A percentile compares a stretch with the other conserved stretches of the same genome.
Conservation (phyloP, 1,284 basidiomycete genomes). For the Ceratobasidium sp. region DNA sequence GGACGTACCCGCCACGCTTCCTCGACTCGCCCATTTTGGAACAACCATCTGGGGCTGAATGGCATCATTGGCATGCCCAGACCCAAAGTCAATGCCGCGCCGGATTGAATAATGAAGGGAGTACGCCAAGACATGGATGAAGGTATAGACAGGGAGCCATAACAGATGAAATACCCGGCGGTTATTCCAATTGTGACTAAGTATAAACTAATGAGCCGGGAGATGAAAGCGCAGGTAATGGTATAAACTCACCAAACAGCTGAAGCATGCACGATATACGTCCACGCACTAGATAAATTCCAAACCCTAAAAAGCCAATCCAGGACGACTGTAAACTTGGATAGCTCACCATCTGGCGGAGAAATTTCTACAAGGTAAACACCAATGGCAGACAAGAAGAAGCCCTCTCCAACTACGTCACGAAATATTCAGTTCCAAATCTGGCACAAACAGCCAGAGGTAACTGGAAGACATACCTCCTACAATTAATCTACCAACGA, state of each 20-base stretch:
- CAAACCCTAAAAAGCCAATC: neutral
- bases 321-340: neutral
- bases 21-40: constrained; percentile 57
- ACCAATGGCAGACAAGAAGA: constrained; percentile 62
- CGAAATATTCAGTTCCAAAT: too few relatives aligned
- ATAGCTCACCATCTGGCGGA: constrained; percentile 44
- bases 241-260: constrained; percentile 52
- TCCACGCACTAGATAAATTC: constrained; percentile 53
- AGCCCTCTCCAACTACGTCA: constrained; percentile 57
- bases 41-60: constrained; percentile 65
- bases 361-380: constrained; percentile 47
- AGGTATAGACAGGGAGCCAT: constrained; percentile 57
- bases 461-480: constrained; percentile 51
- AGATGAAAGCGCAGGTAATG: neutral
- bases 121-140: constrained; percentile 61
- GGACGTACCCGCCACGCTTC: constrained; percentile 53
- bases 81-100: constrained; percentile 57
- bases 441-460: too few relatives aligned
- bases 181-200: constrained; percentile 58
- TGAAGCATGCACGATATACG: constrained; percentile 60
- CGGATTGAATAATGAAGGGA: constrained; percentile 60
- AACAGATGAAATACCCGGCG: constrained; percentile 64
- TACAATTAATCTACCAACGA: constrained; percentile 61
- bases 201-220: neutral
- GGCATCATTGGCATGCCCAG: constrained; percentile 62